A percentile compares a stretch with the other conserved stretches of the same genome.
Evolutionary conservation across 2,329 filamentous ascomycete species (phyloP).

Genomic region (Macrophomina tecta): DNA sequence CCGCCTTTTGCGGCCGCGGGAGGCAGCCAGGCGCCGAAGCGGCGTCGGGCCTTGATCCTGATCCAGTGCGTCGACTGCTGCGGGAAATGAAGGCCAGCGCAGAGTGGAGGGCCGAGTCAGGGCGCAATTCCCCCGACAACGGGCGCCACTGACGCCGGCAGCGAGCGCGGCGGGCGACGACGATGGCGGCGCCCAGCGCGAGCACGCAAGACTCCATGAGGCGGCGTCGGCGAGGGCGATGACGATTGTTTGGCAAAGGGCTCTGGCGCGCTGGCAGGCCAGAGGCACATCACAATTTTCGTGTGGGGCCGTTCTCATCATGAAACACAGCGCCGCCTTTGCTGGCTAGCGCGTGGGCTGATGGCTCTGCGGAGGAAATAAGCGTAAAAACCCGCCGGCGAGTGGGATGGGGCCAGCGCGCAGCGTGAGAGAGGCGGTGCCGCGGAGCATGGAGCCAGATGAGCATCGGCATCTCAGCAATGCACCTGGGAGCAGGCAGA

Average conservation of each 20-base stretch:
- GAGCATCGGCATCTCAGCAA: slow-evolving; percentile 17
- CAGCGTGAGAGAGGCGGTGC: not conserved
- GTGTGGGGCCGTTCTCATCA: slow-evolving; percentile 21
- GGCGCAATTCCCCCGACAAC: not conserved
- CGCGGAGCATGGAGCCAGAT: not conserved
- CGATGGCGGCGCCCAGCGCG: not conserved
- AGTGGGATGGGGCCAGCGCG: slow-evolving; percentile 22
- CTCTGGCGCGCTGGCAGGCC: slow-evolving; percentile 1
- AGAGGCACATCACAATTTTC: slow-evolving; percentile 12
- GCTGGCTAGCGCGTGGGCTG: not conserved
- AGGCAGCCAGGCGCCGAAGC: slow-evolving; percentile 3
- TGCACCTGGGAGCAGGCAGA: not conserved
- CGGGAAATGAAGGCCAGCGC: slow-evolving; percentile 17
- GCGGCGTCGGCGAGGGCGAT: not conserved
- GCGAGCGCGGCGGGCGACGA: not conserved
- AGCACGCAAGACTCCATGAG: slow-evolving; percentile 12
- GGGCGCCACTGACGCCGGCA: slow-evolving; percentile 2
- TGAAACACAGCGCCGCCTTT: slow-evolving; percentile 26
- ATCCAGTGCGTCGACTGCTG: slow-evolving; percentile 4
- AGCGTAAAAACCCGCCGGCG: slow-evolving; percentile 23
- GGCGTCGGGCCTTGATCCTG: slow-evolving; percentile 12
- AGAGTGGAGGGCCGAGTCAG: slow-evolving; percentile 7
- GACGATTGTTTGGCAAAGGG: slow-evolving; percentile 15
- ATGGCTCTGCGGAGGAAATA: slow-evolving; percentile 22
- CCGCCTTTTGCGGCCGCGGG: slow-evolving; percentile 19